Conservation (phyloP, 257 asterid genomes). For the Avicennia marina region DNA sequence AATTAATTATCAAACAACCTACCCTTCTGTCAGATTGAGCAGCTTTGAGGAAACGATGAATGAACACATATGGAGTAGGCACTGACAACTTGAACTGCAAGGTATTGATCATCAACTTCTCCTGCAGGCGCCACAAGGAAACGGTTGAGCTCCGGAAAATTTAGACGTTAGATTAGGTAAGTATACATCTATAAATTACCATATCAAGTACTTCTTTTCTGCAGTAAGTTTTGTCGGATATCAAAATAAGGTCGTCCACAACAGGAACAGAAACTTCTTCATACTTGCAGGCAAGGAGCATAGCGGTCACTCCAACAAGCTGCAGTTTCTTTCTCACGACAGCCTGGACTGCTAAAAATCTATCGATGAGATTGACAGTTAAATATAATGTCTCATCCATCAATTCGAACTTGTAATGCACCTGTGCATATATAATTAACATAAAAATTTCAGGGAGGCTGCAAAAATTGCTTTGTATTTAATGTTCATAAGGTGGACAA, state of each 20-base stretch:
- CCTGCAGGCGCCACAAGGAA: slow-evolving; percentile 34
- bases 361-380: slow-evolving; percentile 78
- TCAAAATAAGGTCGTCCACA: slow-evolving; percentile 81
- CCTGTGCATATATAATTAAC: slow-evolving; percentile 31
- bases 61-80: slow-evolving; percentile 83
- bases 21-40: slow-evolving; percentile 72
- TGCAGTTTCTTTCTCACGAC: slow-evolving; percentile 81
- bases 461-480: neutral
- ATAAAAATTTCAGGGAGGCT: neutral
- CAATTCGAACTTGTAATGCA: slow-evolving; percentile 93
- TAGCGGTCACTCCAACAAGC: slow-evolving; percentile 83
- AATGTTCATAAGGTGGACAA: no score
- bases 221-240: slow-evolving; percentile 80
- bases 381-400: slow-evolving; percentile 89
- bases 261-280: slow-evolving; percentile 97
- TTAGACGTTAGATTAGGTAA: neutral
- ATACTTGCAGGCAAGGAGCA: slow-evolving; percentile 94
- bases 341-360: slow-evolving; percentile 59
- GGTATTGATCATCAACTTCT: slow-evolving; percentile 67
- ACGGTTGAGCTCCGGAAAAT: neutral
- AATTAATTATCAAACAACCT: no score
- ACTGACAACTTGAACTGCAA: slow-evolving; percentile 72
- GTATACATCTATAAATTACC: slow-evolving; percentile 29
- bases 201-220: slow-evolving; percentile 79
- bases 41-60: slow-evolving; percentile 83